Evolutionary conservation across 2,329 filamentous ascomycete genomes (phyloP).

Genomic region (Cercospora beticola): DNA sequence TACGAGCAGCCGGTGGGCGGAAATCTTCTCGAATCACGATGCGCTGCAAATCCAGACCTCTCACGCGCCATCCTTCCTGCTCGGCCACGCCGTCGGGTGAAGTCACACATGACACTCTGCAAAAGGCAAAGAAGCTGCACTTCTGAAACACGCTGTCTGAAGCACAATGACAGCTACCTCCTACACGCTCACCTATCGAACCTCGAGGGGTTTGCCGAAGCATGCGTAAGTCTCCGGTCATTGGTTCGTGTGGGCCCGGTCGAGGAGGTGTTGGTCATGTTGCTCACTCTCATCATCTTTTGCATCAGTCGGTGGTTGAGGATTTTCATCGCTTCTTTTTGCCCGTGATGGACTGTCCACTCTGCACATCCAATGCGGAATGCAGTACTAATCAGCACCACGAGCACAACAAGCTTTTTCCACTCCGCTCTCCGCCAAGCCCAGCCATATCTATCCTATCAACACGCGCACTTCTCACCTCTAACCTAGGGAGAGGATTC

Average conservation of each 20-base stretch:
- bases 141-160: constrained; percentile 14
- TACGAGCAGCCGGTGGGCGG: neutral
- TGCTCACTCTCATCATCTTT: neutral
- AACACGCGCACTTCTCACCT: neutral
- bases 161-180: constrained; percentile 17
- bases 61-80: neutral
- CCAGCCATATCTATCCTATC: neutral
- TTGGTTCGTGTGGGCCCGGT: neutral
- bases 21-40: neutral
- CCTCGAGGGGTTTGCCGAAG: neutral
- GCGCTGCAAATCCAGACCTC: neutral
- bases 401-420: neutral
- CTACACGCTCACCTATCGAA: neutral
- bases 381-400: neutral
- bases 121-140: neutral
- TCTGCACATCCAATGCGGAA: neutral
- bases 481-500: neutral
- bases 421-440: neutral
- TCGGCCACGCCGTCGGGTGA: constrained; percentile 2
- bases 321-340: neutral
- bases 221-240: neutral
- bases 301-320: neutral
- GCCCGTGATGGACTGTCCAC: neutral
- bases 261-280: neutral
- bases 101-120: constrained; percentile 3